Evolutionary conservation across 345 rosid species (phyloP), one percentile per base, ranked within the genome.

Genomic region (Laguncularia racemosa): DNA sequence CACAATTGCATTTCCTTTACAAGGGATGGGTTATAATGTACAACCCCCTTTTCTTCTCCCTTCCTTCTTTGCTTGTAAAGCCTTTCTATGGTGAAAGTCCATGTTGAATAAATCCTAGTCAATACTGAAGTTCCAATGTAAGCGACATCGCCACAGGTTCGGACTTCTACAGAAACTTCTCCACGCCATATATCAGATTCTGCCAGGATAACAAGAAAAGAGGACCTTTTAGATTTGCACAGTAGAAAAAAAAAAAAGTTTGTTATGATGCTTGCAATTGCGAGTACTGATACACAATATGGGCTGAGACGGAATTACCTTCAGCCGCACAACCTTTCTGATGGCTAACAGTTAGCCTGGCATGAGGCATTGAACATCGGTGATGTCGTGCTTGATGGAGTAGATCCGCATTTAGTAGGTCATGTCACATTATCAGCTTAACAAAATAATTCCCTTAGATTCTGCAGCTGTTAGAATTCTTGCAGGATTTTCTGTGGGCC

Each of bases 101-200:
- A 23, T 23, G 28, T 6, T 23, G 0, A 23, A 23, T 23, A 23
- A 23, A 23, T 6, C 5, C 4, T 23, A 7, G 7, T 33, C 40
- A 7, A 33, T 33, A 9, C 40, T 33, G 11, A 33, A 33, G 40
- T 7, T 33, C 11, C 40, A 33, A 33, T 6, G 9, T 3, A 1
- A 33, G 40, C 9, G 11, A 1, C 40, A 33, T 33, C 11, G 40
- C 40, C 1, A 9, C 40, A 4, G 40, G 40, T 26, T 16, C 10
- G 20, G 47, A 52, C 55, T 66, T 63, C 80, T 79, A 86, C 71
- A 86, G 54, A 65, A 93, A 73, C 63, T 93, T 89, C 81, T 93
- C 91, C 68, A 86, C 72, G 70, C 96, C 97, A 65, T 83, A 85
- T 54, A 86, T 85, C 80, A 93, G 73, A 76, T 85, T 90, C 97